Evolutionary conservation across 2,329 filamentous ascomycete species (phyloP).

Genomic region (Chaetomium strumarium): DNA sequence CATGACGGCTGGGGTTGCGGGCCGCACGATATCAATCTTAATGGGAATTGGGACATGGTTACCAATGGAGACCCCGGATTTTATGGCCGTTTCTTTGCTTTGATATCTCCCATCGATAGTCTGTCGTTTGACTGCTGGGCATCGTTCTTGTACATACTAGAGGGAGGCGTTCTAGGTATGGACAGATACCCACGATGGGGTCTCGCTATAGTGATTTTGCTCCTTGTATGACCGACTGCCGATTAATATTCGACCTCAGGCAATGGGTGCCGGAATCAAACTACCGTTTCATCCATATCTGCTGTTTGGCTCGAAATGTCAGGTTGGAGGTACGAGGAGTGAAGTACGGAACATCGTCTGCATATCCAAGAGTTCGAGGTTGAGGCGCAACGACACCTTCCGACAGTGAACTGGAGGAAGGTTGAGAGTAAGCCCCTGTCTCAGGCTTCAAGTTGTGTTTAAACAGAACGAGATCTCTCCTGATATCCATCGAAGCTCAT

Average conservation of each 20-base stretch:
- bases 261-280: constrained; percentile 3
- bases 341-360: too few relatives aligned
- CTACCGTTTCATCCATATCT: background rate
- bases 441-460: too few relatives aligned
- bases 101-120: constrained; percentile 19
- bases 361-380: too few relatives aligned
- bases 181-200: constrained; percentile 21
- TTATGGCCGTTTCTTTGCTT: constrained; percentile 14
- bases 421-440: too few relatives aligned
- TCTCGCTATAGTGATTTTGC: constrained; percentile 1
- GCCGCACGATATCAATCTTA: constrained; percentile 22
- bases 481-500: too few relatives aligned
- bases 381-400: too few relatives aligned
- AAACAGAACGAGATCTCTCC: too few relatives aligned
- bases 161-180: constrained; percentile 15
- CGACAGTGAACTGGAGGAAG: too few relatives aligned
- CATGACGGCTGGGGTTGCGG: constrained; percentile 9
- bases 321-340: too few relatives aligned
- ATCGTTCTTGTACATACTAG: constrained; percentile 22
- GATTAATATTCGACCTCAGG: constrained; percentile 7
- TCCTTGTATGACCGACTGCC: background rate
- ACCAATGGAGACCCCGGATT: constrained; percentile 12
- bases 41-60: constrained; percentile 20
- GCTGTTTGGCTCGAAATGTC: too few relatives aligned
- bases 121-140: constrained; percentile 7